Conservation (phyloP, 371 early-diverging fungal genomes). For the Mucor velutinosus region DNA sequence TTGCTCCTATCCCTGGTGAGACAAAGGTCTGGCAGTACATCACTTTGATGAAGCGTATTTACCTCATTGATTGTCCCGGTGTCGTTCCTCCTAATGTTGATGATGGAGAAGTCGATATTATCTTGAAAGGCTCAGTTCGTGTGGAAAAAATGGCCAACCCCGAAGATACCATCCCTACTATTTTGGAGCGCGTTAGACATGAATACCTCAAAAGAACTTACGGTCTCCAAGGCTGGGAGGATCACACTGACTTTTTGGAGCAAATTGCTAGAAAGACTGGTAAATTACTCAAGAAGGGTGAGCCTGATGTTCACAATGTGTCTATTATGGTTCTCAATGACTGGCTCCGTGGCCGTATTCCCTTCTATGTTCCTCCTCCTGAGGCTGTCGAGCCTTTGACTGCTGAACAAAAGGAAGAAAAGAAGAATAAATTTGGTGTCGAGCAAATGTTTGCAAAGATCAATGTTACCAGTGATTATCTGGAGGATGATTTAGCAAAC, state of each 20-base stretch:
- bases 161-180: slow-evolving; percentile 90
- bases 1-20: slow-evolving; percentile 99
- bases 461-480: slow-evolving; percentile 73
- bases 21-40: slow-evolving; percentile 99
- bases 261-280: slow-evolving; percentile 91
- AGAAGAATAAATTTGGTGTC: slow-evolving; percentile 55
- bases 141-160: slow-evolving; percentile 94
- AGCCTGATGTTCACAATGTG: slow-evolving; percentile 92
- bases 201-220: slow-evolving; percentile 93
- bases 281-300: slow-evolving; percentile 96
- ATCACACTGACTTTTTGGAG: slow-evolving; percentile 88
- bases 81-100: slow-evolving; percentile 91
- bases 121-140: slow-evolving; percentile 98
- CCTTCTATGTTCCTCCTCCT: slow-evolving; percentile 93
- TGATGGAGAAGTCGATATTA: slow-evolving; percentile 94
- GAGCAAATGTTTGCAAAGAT: slow-evolving; percentile 87
- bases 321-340: slow-evolving; percentile 98
- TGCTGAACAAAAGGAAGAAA: slow-evolving; percentile 35
- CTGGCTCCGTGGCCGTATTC: slow-evolving; percentile 99
- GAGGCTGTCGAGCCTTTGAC: slow-evolving; percentile 41
- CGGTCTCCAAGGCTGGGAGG: slow-evolving; percentile 82
- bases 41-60: slow-evolving; percentile 98
- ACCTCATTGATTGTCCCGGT: slow-evolving; percentile 99
- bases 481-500: slow-evolving; percentile 75
- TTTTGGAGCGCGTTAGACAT: slow-evolving; percentile 85